phyloP scores from a whole-genome alignment of 2,329 filamentous ascomycete genomes.

The Monosporascus ibericus region DNA sequence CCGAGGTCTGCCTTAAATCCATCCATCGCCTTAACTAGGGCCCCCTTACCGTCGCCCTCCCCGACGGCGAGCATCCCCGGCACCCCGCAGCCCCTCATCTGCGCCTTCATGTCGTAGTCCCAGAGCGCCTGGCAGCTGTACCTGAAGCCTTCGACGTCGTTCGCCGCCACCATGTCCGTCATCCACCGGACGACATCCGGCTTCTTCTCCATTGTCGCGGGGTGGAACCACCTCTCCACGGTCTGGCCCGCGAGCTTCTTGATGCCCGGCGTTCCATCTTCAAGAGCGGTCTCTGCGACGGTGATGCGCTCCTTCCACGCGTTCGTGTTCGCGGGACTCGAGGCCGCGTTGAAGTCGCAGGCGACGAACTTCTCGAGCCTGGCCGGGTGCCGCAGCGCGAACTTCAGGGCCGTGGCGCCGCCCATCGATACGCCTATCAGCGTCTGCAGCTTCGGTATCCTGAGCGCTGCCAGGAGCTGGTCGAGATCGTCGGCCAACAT shows the following conservation, averaged over 20 bases:
- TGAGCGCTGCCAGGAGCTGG: conserved; percentile 60
- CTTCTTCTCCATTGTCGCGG: conserved; percentile 37
- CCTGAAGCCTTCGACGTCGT: conserved; percentile 64
- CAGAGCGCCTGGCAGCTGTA: conserved; percentile 65
- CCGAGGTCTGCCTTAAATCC: conserved; percentile 59
- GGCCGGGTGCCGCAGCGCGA: conserved; percentile 71
- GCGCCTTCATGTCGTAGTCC: conserved; percentile 59
- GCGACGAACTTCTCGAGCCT: conserved; percentile 79
- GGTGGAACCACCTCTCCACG: conserved; percentile 75
- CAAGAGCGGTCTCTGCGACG: conserved; percentile 50
- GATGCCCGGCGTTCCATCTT: conserved; percentile 52
- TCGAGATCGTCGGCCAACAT: conserved; percentile 63
- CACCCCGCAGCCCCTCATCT: conserved; percentile 47
- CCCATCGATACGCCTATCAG: conserved; percentile 77
- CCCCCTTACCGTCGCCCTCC: conserved; percentile 62
- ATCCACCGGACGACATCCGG: conserved; percentile 47
- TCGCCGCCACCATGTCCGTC: conserved; percentile 61
- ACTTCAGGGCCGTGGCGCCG: conserved; percentile 70
- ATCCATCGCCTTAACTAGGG: conserved; percentile 73
- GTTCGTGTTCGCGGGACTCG: conserved; percentile 66
- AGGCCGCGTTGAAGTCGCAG: conserved; percentile 71
- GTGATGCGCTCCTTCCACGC: conserved; percentile 75
- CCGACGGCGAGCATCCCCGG: conserved; percentile 67
- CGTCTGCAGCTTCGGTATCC: conserved; percentile 58
- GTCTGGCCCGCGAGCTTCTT: conserved; percentile 62